Evolutionary conservation across 2,329 filamentous ascomycete genomes (phyloP).

Genomic region (Botrytis byssoidea): DNA sequence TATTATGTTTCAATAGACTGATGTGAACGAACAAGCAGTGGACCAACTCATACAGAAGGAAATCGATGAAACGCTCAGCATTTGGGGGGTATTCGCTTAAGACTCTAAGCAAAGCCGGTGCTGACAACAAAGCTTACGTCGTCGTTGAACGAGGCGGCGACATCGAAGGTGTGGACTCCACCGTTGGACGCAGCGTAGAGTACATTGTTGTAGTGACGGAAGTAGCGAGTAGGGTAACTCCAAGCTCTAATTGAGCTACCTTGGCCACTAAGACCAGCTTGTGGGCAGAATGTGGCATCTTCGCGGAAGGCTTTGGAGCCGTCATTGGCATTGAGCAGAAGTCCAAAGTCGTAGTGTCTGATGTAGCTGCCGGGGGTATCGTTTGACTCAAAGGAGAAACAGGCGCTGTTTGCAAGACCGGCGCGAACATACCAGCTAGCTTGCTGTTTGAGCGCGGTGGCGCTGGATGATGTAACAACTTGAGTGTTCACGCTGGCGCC

Average conservation of each 20-base stretch:
- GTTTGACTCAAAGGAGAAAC: conserved; percentile 59
- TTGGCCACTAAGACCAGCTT: conserved; percentile 50
- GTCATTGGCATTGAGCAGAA: conserved; percentile 52
- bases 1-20: no score
- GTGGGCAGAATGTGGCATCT: conserved; percentile 62
- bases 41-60: neutral
- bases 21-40: neutral
- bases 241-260: conserved; percentile 56
- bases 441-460: conserved; percentile 48
- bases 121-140: conserved; percentile 54
- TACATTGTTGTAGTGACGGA: conserved; percentile 53
- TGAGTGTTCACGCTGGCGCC: conserved; percentile 53
- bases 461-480: conserved; percentile 52
- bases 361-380: conserved; percentile 59
- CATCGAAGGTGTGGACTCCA: conserved; percentile 55
- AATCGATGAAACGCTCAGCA: neutral
- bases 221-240: conserved; percentile 58
- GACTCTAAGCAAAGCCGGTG: conserved; percentile 45
- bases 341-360: conserved; percentile 53
- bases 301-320: conserved; percentile 56
- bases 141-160: conserved; percentile 48
- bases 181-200: conserved; percentile 53
- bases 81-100: neutral
- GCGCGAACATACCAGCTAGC: conserved; percentile 54
- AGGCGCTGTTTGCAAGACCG: conserved; percentile 56